Percentiles rank a stretch among this genome's conserved stretches.
These are phyloP conservation scores for Pichia nakasei DNA, from an alignment of 805 yeast genomes.

Conservation along the genomic window DNA sequence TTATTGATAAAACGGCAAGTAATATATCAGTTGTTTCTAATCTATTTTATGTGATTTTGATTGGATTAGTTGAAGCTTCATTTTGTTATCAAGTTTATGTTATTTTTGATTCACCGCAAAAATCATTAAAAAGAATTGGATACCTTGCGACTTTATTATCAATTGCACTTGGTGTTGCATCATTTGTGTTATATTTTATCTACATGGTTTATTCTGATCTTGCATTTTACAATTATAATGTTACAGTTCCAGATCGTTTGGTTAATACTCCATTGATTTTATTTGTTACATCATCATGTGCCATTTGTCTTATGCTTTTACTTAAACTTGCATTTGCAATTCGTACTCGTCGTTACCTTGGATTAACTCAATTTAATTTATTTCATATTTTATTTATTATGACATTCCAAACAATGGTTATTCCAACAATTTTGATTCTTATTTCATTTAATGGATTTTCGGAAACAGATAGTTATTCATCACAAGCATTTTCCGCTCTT, in stretches of 20 bases:
- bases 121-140: slow-evolving; percentile 31
- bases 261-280: slow-evolving; percentile 48
- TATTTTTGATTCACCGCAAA: slow-evolving; percentile 55
- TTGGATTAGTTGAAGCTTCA: slow-evolving; percentile 54
- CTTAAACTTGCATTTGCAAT: slow-evolving; percentile 63
- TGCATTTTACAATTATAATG: slow-evolving; percentile 16
- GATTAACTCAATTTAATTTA: slow-evolving; percentile 74
- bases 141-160: slow-evolving; percentile 31
- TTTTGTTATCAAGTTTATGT: slow-evolving; percentile 64
- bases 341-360: slow-evolving; percentile 63
- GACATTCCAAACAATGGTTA: slow-evolving; percentile 71
- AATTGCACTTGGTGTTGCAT: slow-evolving; percentile 39
- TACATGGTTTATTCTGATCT: slow-evolving; percentile 38
- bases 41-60: slow-evolving; percentile 49
- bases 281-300: slow-evolving; percentile 59
- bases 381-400: slow-evolving; percentile 74
- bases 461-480: slow-evolving; percentile 14
- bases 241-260: slow-evolving; percentile 29
- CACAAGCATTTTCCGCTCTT: slow-evolving; percentile 38
- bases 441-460: slow-evolving; percentile 30
- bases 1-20: slow-evolving; percentile 31
- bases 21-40: slow-evolving; percentile 53
- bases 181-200: slow-evolving; percentile 51
- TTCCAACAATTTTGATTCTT: slow-evolving; percentile 66
- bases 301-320: slow-evolving; percentile 52